phyloP scores from a whole-genome alignment of 768 basidiomycete genomes.

The Pseudohyphozyma bogoriensis region DNA sequence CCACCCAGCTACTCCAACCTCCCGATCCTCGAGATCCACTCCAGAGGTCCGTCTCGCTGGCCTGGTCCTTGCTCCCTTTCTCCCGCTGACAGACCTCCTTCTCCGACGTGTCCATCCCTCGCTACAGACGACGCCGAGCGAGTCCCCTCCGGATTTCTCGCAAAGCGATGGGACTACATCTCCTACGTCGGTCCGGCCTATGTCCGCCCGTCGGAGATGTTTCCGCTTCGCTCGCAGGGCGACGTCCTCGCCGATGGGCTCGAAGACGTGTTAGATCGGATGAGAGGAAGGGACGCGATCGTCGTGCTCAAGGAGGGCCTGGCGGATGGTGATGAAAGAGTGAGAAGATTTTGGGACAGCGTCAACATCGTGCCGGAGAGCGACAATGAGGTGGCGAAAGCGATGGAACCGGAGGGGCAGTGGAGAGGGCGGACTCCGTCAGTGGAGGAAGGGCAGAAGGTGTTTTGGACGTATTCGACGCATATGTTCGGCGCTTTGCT shows the following conservation, averaged over 20 bases:
- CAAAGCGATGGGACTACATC: constrained; percentile 18
- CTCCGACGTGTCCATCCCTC: neutral
- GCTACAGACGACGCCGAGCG: neutral
- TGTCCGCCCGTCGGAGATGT: constrained; percentile 4
- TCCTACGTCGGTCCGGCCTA: neutral
- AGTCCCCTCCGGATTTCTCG: neutral
- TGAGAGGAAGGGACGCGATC: constrained; percentile 33
- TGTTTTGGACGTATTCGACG: constrained; percentile 36
- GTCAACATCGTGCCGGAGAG: constrained; percentile 20
- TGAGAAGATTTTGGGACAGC: constrained; percentile 32
- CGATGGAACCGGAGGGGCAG: neutral
- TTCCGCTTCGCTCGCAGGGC: constrained; percentile 26
- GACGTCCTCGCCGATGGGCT: constrained; percentile 33
- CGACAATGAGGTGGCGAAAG: neutral
- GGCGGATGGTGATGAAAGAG: constrained; percentile 12
- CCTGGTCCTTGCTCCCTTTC: neutral
- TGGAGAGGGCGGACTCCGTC: neutral
- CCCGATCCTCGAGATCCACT: neutral
- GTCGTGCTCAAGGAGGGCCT: constrained; percentile 29
- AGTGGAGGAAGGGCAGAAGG: constrained; percentile 35
- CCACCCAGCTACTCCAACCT: no score
- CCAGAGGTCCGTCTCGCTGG: neutral
- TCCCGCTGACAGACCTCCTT: neutral
- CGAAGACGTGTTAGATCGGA: constrained; percentile 29
- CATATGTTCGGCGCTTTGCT: constrained; percentile 35